Percentiles rank a stretch among this genome's conserved stretches.
Conservation (phyloP, 2,329 filamentous ascomycete species). For the Sordariomycetes sp. region DNA sequence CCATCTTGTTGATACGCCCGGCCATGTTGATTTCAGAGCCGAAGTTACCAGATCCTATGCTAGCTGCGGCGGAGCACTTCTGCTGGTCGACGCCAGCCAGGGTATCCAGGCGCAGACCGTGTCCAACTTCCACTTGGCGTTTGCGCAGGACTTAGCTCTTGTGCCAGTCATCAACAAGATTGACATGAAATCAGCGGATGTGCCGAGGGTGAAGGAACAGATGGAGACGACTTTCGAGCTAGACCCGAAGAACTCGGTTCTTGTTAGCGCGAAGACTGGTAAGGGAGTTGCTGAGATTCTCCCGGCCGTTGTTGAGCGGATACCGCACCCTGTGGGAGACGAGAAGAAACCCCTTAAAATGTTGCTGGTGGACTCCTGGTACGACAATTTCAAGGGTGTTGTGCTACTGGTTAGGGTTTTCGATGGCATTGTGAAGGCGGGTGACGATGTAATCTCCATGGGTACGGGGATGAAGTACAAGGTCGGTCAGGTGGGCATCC, state of each 20-base stretch:
- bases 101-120: conserved; percentile 97
- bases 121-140: conserved; percentile 96
- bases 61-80: conserved; percentile 83
- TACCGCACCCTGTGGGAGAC: conserved; percentile 74
- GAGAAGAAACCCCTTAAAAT: conserved; percentile 65
- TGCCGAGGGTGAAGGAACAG: conserved; percentile 78
- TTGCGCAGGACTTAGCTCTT: conserved; percentile 77
- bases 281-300: conserved; percentile 77
- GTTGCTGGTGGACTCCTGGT: conserved; percentile 95
- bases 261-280: conserved; percentile 89
- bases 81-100: conserved; percentile 93
- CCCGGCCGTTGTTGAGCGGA: conserved; percentile 74
- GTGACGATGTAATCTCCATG: conserved; percentile 80
- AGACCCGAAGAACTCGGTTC: conserved; percentile 59
- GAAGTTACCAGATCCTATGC: conserved; percentile 95
- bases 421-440: conserved; percentile 73
- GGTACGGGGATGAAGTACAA: conserved; percentile 84
- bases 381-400: conserved; percentile 91
- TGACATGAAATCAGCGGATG: conserved; percentile 81
- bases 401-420: conserved; percentile 87
- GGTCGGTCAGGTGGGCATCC: conserved; percentile 93
- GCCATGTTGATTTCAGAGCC: conserved; percentile 94
- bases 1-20: conserved; percentile 92
- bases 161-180: conserved; percentile 97
- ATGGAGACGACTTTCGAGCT: conserved; percentile 82